phyloP scores from a whole-genome alignment of 2,329 filamentous ascomycete genomes.

The Claviceps sp. region DNA sequence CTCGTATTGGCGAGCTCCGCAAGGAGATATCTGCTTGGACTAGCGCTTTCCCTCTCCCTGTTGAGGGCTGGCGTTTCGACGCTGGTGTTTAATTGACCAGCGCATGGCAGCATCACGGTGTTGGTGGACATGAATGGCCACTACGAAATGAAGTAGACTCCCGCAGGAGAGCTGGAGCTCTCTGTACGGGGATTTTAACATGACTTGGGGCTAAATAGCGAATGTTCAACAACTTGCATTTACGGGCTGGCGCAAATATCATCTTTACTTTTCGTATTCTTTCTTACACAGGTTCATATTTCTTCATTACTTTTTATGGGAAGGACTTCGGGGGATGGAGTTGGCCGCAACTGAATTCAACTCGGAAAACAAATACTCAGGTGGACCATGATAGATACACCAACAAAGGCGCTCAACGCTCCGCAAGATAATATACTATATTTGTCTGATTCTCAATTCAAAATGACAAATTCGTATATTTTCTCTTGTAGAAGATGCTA shows the following conservation, averaged over 20 bases:
- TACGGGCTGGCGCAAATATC: constrained; percentile 10
- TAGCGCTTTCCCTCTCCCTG: constrained; percentile 80
- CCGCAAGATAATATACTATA: not conserved
- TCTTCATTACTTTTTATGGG: not conserved
- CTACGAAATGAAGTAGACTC: not conserved
- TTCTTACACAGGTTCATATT: not conserved
- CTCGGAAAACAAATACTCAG: not conserved
- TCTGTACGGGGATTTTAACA: constrained; percentile 11
- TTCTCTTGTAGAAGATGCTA: not conserved
- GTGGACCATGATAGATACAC: constrained; percentile 1
- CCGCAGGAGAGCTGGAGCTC: constrained; percentile 2
- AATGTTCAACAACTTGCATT: constrained; percentile 16
- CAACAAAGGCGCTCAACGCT: constrained; percentile 8
- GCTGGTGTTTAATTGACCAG: constrained; percentile 35
- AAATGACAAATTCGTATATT: not conserved
- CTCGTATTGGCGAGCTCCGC: constrained; percentile 72
- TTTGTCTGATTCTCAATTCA: not conserved
- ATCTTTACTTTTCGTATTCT: constrained; percentile 2
- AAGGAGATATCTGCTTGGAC: constrained; percentile 87
- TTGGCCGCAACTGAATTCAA: constrained; percentile 5
- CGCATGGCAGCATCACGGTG: not conserved
- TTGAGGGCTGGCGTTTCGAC: constrained; percentile 56
- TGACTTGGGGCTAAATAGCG: constrained; percentile 9
- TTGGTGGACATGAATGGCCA: not conserved
- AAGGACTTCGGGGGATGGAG: constrained; percentile 2